Base-by-base conservation (phyloP, 768 basidiomycete genomes). In the Candolleomyces aberdarensis region DNA sequence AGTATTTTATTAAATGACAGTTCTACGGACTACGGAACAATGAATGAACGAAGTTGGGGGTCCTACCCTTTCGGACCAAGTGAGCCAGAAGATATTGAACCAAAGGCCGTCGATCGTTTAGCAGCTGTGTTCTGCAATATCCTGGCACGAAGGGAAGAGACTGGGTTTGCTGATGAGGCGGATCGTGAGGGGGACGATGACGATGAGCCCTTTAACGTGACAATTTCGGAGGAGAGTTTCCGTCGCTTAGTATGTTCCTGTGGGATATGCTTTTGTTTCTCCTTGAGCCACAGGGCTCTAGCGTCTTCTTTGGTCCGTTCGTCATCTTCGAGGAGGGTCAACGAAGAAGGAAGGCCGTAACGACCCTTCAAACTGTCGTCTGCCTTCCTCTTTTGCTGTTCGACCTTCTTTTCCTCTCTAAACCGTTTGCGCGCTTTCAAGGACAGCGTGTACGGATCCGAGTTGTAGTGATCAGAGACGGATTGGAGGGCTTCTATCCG, bases 401-500 rank as follows among this genome's bases (percentile, higher is more conserved):
- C 87, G 0, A 89, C 72, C 74, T 89, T 92, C 78, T 98, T 99
- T 63, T 91, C 90, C 62, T 87, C 85, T 3, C 97, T 85, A 70
- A 98, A 97, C 19, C 84, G 83, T 67, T 89, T 89, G 46, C 97
- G 85, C 1, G 88, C 81, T 65, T 85, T 86, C 14, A 76, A 70
- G 2, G 94, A 96, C 17, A 94, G 83, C 1, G 82, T 63, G 67
- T 96, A 98, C 0, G 97, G 97, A 75, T 99, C 97, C 2, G 85
- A 73, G 65, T 92, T 91, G 67, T 86, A 87, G 43, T 85, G 86
- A 63, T 92, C 87, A 13, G 94, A 93, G 3, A 87, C 79, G 29
- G 81, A 76, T 66, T 93, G 87, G 32, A 99, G 78, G 1, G 88
- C 85, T 66, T 93, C 90, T 22, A 99, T 76, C 3, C 95, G 88